Conservation (phyloP, 352 stramenopile genomes). For the Phytophthora citrophthora region DNA sequence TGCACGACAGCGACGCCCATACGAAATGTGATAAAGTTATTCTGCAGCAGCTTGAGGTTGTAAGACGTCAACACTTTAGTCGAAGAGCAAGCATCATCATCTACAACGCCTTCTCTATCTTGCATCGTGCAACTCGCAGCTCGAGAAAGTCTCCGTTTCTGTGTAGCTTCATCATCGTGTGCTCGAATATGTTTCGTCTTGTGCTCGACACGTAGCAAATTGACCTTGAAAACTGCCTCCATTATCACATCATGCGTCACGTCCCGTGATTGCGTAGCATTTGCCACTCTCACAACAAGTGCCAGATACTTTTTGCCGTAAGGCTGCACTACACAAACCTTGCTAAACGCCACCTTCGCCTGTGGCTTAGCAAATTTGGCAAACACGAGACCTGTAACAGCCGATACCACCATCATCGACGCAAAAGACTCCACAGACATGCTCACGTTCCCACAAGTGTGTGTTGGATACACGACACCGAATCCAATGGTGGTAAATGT, state of each 20-base stretch:
- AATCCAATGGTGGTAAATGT: slow-evolving; percentile 89
- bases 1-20: slow-evolving; percentile 85
- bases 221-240: slow-evolving; percentile 81
- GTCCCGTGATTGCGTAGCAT: slow-evolving; percentile 80
- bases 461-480: slow-evolving; percentile 71
- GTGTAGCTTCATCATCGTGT: slow-evolving; percentile 31
- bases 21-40: slow-evolving; percentile 89
- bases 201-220: slow-evolving; percentile 78
- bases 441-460: slow-evolving; percentile 70
- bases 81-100: slow-evolving; percentile 27
- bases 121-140: slow-evolving; percentile 4
- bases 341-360: slow-evolving; percentile 83
- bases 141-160: slow-evolving; percentile 20
- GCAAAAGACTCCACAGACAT: slow-evolving; percentile 82
- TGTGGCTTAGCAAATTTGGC: slow-evolving; percentile 85
- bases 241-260: slow-evolving; percentile 87
- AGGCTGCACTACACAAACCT: slow-evolving; percentile 76
- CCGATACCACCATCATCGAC: slow-evolving; percentile 83
- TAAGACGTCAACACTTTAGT: slow-evolving; percentile 72
- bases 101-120: slow-evolving; percentile 19
- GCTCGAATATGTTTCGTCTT: slow-evolving; percentile 44
- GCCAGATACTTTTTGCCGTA: slow-evolving; percentile 77
- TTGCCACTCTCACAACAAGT: slow-evolving; percentile 81
- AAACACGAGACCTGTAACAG: slow-evolving; percentile 84
- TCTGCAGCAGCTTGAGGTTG: slow-evolving; percentile 79